Conservation (phyloP, 1,139 yeast genomes). For the Debaryomycetaceae sp. region DNA sequence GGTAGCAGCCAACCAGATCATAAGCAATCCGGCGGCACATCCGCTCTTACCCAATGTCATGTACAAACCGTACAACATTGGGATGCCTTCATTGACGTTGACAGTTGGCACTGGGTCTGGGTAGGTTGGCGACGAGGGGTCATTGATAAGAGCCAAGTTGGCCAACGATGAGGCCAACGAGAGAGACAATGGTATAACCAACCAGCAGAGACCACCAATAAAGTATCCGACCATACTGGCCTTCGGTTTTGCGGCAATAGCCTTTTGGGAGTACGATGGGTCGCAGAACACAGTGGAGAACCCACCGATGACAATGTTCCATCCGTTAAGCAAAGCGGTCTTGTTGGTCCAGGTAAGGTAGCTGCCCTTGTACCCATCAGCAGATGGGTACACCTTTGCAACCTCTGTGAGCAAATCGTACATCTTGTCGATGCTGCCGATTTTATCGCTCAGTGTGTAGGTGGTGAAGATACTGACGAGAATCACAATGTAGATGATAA, state of each 20-base stretch:
- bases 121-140: conserved; percentile 27
- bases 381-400: conserved; percentile 20
- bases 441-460: conserved; percentile 21
- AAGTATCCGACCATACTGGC: conserved; percentile 33
- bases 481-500: conserved; percentile 8
- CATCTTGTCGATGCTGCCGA: conserved; percentile 33
- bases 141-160: conserved; percentile 22
- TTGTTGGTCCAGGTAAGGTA: conserved; percentile 17
- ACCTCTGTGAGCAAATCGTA: conserved; percentile 27
- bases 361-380: conserved; percentile 11
- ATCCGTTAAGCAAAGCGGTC: conserved; percentile 19
- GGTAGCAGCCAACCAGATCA: conserved; percentile 32
- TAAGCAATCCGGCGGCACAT: conserved; percentile 27
- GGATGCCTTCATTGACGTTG: conserved; percentile 20
- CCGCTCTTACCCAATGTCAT: conserved; percentile 30
- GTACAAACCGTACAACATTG: conserved; percentile 15
- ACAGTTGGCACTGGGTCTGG: conserved; percentile 14
- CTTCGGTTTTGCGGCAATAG: conserved; percentile 38
- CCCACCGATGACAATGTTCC: conserved; percentile 14
- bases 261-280: conserved; percentile 39
- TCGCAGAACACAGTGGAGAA: conserved; percentile 32
- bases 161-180: conserved; percentile 22
- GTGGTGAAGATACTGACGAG: conserved; percentile 4
- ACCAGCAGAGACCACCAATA: conserved; percentile 41
- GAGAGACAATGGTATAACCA: conserved; percentile 28